Evolutionary conservation across 495 filamentous ascomycete species (phyloP), one percentile per base, ranked within the genome.

Genomic region (Hyphodiscus hymeniophilus): DNA sequence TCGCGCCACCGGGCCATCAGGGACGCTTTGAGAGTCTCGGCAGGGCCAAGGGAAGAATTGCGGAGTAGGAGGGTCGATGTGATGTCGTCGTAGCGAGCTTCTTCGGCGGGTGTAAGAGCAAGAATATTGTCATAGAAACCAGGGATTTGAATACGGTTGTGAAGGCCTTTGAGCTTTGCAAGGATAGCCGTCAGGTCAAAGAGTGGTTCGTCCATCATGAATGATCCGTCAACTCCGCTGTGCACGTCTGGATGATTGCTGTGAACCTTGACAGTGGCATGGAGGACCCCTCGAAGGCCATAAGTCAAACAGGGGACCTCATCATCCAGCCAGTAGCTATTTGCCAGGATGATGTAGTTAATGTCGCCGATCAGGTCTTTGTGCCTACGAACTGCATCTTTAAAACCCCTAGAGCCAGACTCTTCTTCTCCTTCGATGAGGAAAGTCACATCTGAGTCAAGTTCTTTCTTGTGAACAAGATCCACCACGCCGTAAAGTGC

Each of bases 251-350:
- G 87, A 50, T 84, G 84, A 38, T 80, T 77, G 38, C 88, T 94
- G 50, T 87, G 81, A 23, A 97, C 76, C 38, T 87, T 80, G 18
- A 98, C 71, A 12, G 87, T 95, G 7, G 89, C 91, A 61, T 96
- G 90, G 13, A 98, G 82, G 21, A 97, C 89, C n/a, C 92, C 92
- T 40, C 92, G 76, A 2, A 95, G 71, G 7, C 92, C 92, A 54
- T 98, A 98, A 1, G 94, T 98, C 28, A 98, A 67, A 63, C 92
- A 97, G 1, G 92, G 92, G 6, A 90, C 85, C 48, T 89, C 85
- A 60, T 98, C 92, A 60, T 96, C 88, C 2, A 98, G 74, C 92
- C 92, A 98, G 67, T 98, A 97, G 64, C 89, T 95, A 66, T 97
- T 97, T 0, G 92, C 92, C 4, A 97, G 66, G 1, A 98, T 66